phyloP scores from a whole-genome alignment of 805 yeast genomes.

The Saccharomycodes ludwigii region DNA sequence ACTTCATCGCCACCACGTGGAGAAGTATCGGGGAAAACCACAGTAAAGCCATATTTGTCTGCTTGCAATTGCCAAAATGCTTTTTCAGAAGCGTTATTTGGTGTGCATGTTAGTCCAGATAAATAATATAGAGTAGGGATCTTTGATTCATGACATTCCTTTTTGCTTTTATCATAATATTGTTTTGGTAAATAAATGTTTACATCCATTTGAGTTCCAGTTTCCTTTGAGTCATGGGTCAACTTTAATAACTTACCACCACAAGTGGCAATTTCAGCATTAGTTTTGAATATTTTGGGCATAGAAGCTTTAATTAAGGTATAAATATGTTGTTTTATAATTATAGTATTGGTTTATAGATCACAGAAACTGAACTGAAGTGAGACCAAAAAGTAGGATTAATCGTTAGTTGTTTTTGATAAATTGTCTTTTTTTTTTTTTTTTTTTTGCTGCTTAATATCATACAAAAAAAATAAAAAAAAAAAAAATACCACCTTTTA shows the following conservation, averaged over 20 bases:
- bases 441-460: too few species aligned
- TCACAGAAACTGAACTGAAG: too few species aligned
- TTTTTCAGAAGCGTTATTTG: conserved; percentile 87
- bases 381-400: too few species aligned
- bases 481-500: too few species aligned
- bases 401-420: too few species aligned
- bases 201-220: conserved; percentile 67
- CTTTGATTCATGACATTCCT: too few species aligned
- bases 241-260: conserved; percentile 72
- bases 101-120: conserved; percentile 88
- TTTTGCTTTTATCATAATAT: conserved; percentile 19
- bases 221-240: conserved; percentile 53
- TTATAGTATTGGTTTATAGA: background rate
- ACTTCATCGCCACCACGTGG: conserved; percentile 73
- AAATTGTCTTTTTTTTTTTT: too few species aligned
- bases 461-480: too few species aligned
- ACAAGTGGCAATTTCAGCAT: conserved; percentile 28
- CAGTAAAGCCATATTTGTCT: conserved; percentile 68
- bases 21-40: conserved; percentile 93
- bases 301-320: too few species aligned
- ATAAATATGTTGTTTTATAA: background rate
- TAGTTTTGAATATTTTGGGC: conserved; percentile 1
- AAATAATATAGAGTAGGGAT: conserved; percentile 71
- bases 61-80: conserved; percentile 80
- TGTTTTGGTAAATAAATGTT: conserved; percentile 70